phyloP scores from a whole-genome alignment of 768 basidiomycete genomes.

The Serpula lacrymans region DNA sequence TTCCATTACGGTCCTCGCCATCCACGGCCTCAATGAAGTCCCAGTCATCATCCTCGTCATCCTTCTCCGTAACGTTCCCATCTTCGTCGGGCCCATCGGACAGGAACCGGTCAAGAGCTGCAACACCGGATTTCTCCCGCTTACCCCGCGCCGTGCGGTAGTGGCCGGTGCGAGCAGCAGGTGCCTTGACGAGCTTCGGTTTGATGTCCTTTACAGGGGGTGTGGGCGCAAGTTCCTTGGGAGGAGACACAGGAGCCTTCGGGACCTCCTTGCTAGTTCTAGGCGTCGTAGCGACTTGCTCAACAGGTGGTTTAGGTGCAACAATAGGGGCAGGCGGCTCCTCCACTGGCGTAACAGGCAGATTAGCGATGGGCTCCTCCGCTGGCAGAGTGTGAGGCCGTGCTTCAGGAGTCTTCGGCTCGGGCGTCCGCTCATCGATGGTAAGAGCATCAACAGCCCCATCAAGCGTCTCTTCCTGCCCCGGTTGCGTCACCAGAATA shows the following conservation, averaged over 20 bases:
- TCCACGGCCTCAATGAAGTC: conserved; percentile 82
- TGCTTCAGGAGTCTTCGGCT: conserved; percentile 79
- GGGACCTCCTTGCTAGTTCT: conserved; percentile 11
- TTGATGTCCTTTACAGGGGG: conserved; percentile 31
- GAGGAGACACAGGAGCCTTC: conserved; percentile 7
- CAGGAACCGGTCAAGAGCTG: conserved; percentile 72
- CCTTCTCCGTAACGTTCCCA: conserved; percentile 36
- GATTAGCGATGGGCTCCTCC: conserved; percentile 12
- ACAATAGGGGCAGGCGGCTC: conserved; percentile 11
- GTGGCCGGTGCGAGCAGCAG: conserved; percentile 13
- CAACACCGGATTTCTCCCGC: conserved; percentile 80
- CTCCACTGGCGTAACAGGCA: no score
- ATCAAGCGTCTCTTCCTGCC: conserved; percentile 25
- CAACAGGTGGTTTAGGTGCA: conserved; percentile 13
- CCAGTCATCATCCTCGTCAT: conserved; percentile 84
- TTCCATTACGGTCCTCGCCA: conserved; percentile 80
- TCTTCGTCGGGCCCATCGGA: conserved; percentile 50
- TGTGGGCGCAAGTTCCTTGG: conserved; percentile 22
- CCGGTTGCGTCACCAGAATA: conserved; percentile 17
- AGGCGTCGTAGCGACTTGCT: conserved; percentile 14
- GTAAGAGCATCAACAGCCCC: conserved; percentile 33
- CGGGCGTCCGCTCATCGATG: conserved; percentile 33
- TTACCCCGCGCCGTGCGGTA: conserved; percentile 39
- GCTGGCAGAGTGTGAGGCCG: conserved; percentile 36
- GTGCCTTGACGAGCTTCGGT: conserved; percentile 20